These are phyloP conservation scores for Typha latifolia DNA, from an alignment of 176 grass and related monocot genomes.

Conservation along the genomic window DNA sequence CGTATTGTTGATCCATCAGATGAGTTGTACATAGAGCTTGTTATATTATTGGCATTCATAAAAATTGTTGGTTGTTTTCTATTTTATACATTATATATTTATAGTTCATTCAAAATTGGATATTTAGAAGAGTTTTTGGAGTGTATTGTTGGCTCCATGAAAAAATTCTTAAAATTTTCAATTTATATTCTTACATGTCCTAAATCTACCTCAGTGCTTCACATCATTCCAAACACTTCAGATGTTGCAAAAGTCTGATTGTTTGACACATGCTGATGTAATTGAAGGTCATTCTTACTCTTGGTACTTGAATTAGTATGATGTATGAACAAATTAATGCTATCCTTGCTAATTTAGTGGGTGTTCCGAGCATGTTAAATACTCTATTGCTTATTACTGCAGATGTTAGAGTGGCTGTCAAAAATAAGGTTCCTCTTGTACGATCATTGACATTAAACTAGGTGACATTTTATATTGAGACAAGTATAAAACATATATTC, in stretches of 20 bases:
- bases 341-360: not conserved
- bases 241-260: slow-evolving; percentile 79
- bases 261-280: slow-evolving; percentile 72
- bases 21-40: slow-evolving; percentile 16
- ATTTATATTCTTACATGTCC: too few relatives aligned
- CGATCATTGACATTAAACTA: slow-evolving; percentile 80
- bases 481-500: slow-evolving; percentile 74
- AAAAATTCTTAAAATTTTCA: too few relatives aligned
- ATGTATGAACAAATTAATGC: not conserved
- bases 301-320: too few relatives aligned
- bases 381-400: slow-evolving; percentile 20
- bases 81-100: not conserved
- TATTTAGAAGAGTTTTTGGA: too few relatives aligned
- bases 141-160: too few relatives aligned
- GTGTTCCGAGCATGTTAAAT: not conserved
- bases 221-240: slow-evolving; percentile 47
- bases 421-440: slow-evolving; percentile 96
- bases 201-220: too few relatives aligned
- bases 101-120: not conserved
- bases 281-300: slow-evolving; percentile 65
- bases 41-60: slow-evolving; percentile 15
- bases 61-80: not conserved
- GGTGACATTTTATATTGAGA: slow-evolving; percentile 90
- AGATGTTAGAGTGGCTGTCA: slow-evolving; percentile 88
- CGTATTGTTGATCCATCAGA: slow-evolving; percentile 14